Evolutionary conservation across 208 protist genomes (phyloP), one percentile per base, ranked within the genome.

Genomic region (Leishmania tropica): DNA sequence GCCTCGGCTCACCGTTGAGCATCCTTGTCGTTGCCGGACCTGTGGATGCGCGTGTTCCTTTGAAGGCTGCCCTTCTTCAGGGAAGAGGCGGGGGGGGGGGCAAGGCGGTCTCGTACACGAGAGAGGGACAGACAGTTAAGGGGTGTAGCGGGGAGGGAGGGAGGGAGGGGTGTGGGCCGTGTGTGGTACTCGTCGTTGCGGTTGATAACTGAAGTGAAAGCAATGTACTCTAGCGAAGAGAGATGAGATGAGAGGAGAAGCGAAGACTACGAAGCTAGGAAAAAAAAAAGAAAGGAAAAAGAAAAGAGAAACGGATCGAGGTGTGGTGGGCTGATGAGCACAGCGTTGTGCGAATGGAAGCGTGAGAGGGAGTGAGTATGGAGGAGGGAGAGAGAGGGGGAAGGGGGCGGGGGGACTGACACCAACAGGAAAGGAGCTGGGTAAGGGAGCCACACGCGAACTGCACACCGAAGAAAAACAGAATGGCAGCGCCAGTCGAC

Each of bases 1-100:
- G 85, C 81, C 91, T 94, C 8, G 93, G 93, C 79, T 96, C 93
- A 31, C 78, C 90, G 76, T 77, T 83, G 70, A 54, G 70, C 35
- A 67, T 60, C 70, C 60, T 85, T 80, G 51, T 31, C n/a, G 17
- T 13, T 74, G 21, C 37, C 48, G 40, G 0, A 31, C 31, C 51
- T 45, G 48, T 45, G 73, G 1, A 0, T 58, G 71, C 11, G n/a
- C 3, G 65, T 40, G 17, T 5, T 51, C n/a, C 64, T 78, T 47
- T 56, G 28, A 35, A 42, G 45, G 15, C 37, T 81, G 45, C 31
- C 0, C n/a, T n/a, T n/a, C n/a, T n/a, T n/a, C n/a, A n/a, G n/a
- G n/a, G n/a, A n/a, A n/a, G n/a, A n/a, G n/a, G n/a, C n/a, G n/a
- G n/a, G n/a, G n/a, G n/a, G n/a, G n/a, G n/a, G n/a, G n/a, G n/a